Percentiles rank a stretch among this genome's conserved stretches.
Evolutionary conservation across 768 basidiomycete genomes (phyloP).

Genomic region (Neoboletus subvelutipes): DNA sequence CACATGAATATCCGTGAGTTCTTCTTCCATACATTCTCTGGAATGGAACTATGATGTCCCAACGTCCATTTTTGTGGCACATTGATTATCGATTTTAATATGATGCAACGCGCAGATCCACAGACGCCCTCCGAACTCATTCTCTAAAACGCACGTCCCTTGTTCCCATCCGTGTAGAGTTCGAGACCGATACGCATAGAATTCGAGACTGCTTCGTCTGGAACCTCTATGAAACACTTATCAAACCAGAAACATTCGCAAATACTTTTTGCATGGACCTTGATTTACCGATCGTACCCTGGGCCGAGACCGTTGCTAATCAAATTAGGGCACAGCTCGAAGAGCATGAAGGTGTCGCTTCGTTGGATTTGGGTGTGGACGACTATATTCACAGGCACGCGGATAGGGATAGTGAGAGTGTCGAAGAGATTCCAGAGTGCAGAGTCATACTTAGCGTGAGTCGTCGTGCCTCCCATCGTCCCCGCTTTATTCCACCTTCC

Average conservation of each 20-base stretch:
- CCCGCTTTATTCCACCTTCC: slow-evolving; percentile 10
- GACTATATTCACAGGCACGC: slow-evolving; percentile 18
- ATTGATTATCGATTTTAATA: slow-evolving; percentile 18
- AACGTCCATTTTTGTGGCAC: slow-evolving; percentile 19
- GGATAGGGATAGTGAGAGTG: slow-evolving; percentile 41
- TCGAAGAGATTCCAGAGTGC: slow-evolving; percentile 71
- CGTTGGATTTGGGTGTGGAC: slow-evolving; percentile 64
- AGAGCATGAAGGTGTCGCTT: slow-evolving; percentile 80
- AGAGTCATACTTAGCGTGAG: slow-evolving; percentile 78
- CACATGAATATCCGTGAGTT: slow-evolving; percentile 78
- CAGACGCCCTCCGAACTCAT: slow-evolving; percentile 62
- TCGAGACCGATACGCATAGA: slow-evolving; percentile 88
- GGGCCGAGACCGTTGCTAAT: slow-evolving; percentile 77
- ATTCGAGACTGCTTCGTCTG: slow-evolving; percentile 95
- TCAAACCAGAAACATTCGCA: slow-evolving; percentile 85
- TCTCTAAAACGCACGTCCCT: slow-evolving; percentile 56
- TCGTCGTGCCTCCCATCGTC: slow-evolving; percentile 13
- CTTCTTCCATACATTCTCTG: slow-evolving; percentile 7
- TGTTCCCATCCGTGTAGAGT: slow-evolving; percentile 92
- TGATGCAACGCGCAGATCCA: slow-evolving; percentile 45
- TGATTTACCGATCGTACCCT: slow-evolving; percentile 63
- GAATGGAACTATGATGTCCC: slow-evolving; percentile 5
- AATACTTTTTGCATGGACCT: slow-evolving; percentile 85
- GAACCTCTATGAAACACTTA: slow-evolving; percentile 87
- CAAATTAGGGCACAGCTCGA: slow-evolving; percentile 91